These are phyloP conservation scores for Bolboschoenoplectus hybrid DNA, from an alignment of 202 grass and related monocot genomes.

Conservation along the genomic window DNA sequence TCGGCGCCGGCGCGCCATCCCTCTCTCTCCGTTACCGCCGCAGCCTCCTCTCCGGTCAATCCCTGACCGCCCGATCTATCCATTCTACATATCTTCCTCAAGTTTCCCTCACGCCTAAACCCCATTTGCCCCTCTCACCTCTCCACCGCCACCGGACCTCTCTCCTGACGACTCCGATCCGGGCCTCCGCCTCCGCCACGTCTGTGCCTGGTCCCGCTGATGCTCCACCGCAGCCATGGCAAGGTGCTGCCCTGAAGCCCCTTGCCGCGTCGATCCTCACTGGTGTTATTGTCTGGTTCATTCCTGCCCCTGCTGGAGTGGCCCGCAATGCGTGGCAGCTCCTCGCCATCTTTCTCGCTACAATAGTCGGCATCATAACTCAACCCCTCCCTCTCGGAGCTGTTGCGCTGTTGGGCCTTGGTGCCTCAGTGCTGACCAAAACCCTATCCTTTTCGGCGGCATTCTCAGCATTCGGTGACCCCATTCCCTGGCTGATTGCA, in stretches of 20 bases:
- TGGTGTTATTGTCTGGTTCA: slow-evolving; percentile 66
- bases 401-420: slow-evolving; percentile 83
- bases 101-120: background rate
- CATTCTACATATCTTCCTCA: slow-evolving; percentile 37
- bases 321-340: slow-evolving; percentile 89
- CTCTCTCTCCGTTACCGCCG: slow-evolving; percentile 44
- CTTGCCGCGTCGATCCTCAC: slow-evolving; percentile 60
- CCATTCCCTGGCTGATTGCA: slow-evolving; percentile 98
- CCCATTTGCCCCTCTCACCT: background rate
- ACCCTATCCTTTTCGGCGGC: slow-evolving; percentile 87
- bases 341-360: slow-evolving; percentile 85
- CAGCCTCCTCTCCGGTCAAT: slow-evolving; percentile 20
- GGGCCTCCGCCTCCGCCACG: slow-evolving; percentile 21
- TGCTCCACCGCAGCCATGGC: slow-evolving; percentile 38
- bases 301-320: slow-evolving; percentile 73
- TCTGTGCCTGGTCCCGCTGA: background rate
- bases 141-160: background rate
- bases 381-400: slow-evolving; percentile 93
- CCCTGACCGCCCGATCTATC: slow-evolving; percentile 40
- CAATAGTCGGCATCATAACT: slow-evolving; percentile 93
- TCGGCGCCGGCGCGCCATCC: slow-evolving; percentile 32
- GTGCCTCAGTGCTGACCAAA: slow-evolving; percentile 75
- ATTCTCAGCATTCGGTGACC: slow-evolving; percentile 96
- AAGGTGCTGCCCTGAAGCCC: slow-evolving; percentile 77
- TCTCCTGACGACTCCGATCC: background rate